A percentile compares a stretch with the other conserved stretches of the same genome.
Conservation (phyloP, 208 protist genomes). For the Crithidia brevicula region DNA sequence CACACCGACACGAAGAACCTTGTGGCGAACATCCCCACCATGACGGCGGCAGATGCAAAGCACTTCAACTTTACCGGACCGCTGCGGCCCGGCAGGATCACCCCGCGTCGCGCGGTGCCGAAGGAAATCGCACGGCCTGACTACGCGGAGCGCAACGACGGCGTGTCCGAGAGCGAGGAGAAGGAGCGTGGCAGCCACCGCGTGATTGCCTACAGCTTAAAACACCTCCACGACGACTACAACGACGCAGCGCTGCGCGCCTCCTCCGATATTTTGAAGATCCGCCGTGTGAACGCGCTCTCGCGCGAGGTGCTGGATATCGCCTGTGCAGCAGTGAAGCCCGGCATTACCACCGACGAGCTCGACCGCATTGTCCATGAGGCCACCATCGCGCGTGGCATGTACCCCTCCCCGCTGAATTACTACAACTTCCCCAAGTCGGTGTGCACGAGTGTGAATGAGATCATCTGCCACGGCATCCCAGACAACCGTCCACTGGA, state of each 20-base stretch:
- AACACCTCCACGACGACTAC: conserved; percentile 78
- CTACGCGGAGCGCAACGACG: conserved; percentile 88
- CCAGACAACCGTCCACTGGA: conserved; percentile 94
- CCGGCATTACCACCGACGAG: conserved; percentile 98
- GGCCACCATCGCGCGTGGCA: conserved; percentile 86
- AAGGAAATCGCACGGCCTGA: conserved; percentile 74
- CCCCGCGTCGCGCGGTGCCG: conserved; percentile 80
- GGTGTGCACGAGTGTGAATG: conserved; percentile 96
- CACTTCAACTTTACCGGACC: conserved; percentile 85
- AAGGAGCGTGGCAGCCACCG: conserved; percentile 66
- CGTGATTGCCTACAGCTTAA: conserved; percentile 76
- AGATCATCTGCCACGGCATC: conserved; percentile 97
- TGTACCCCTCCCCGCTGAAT: conserved; percentile 99
- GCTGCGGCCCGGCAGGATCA: conserved; percentile 86
- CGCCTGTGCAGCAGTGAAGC: conserved; percentile 83
- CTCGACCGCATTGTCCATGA: conserved; percentile 96
- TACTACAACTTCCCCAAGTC: conserved; percentile 99
- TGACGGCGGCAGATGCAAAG: conserved; percentile 72
- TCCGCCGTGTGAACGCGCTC: conserved; percentile 89
- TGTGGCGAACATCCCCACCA: conserved; percentile 83
- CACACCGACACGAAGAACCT: conserved; percentile 70
- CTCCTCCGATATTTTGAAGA: conserved; percentile 76
- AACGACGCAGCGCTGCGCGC: conserved; percentile 80
- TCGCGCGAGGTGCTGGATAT: conserved; percentile 96
- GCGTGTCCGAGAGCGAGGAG: conserved; percentile 77